Evolutionary conservation across 495 filamentous ascomycete genomes (phyloP).

Genomic region (Talaromyces adpressus): DNA sequence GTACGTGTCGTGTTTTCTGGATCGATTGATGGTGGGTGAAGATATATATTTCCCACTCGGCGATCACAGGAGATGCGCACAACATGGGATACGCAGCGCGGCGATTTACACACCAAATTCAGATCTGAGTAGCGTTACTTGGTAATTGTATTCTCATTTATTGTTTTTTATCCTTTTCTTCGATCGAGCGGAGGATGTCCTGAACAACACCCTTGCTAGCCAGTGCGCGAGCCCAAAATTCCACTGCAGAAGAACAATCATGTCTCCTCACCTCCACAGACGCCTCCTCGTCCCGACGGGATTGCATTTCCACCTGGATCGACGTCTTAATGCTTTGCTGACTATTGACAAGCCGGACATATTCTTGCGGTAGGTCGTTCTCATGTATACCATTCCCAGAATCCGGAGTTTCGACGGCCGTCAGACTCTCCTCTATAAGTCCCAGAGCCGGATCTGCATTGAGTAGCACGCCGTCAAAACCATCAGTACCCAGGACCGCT

Average conservation of each 20-base stretch:
- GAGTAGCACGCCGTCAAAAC: slow-evolving; percentile 16
- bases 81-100: neutral
- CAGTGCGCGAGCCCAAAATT: slow-evolving; percentile 37
- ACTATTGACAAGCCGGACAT: slow-evolving; percentile 20
- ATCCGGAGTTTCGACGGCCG: slow-evolving; percentile 15
- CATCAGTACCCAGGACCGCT: neutral
- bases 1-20: neutral
- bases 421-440: slow-evolving; percentile 28
- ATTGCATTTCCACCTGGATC: slow-evolving; percentile 37
- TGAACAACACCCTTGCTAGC: slow-evolving; percentile 33
- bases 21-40: neutral
- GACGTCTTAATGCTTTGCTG: slow-evolving; percentile 31
- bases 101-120: neutral
- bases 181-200: slow-evolving; percentile 13
- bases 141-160: too few relatives aligned
- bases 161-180: too few relatives aligned
- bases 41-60: neutral
- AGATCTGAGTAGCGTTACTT: neutral
- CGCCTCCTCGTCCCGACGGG: slow-evolving; percentile 34
- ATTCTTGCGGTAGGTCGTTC: slow-evolving; percentile 20
- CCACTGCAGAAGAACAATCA: slow-evolving; percentile 42
- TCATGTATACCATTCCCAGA: slow-evolving; percentile 16
- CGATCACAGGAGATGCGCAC: neutral
- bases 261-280: slow-evolving; percentile 37
- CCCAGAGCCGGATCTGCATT: slow-evolving; percentile 26